Base-by-base conservation (phyloP, 805 yeast species). In the Myxozyma neotropica region DNA sequence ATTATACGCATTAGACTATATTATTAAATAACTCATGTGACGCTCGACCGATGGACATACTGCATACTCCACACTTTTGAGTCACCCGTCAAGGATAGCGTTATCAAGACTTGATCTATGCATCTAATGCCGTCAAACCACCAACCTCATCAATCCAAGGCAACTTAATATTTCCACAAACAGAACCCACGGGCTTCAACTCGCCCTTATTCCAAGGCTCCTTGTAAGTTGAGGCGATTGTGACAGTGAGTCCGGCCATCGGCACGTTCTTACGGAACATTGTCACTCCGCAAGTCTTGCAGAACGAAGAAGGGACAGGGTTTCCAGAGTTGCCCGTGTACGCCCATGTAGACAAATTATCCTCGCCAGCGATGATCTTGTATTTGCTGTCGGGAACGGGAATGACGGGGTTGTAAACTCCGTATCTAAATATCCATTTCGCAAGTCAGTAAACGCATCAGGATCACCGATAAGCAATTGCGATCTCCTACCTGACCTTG, bases 261-360 rank as follows among this genome's bases (percentile, higher is more conserved):
- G 52, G 17, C 10, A 24, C 49, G 12, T 35, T 23, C 31, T 33
- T 31, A 13, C 61, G 50, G 48, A 40, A 58, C 33, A 58, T n/a
- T 35, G 49, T 58, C 4, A 49, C 57, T 10, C 61, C 61, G 47
- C 61, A 58, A 24, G 40, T 35, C 27, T 44, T 29, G 47, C 61
- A 58, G 55, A 58, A 58, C 27, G 39, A 26, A 27, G 55, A 53
- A 6, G 61, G 61, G 19, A 58, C 61, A 1, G 61, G 61, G 24
- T 53, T 27, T 3, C 58, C 61, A 10, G 58, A 58, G 31, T 31
- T 57, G n/a, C 61, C 61, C 5, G 48, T 17, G 48, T 58, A 53
- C n/a, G 61, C 17, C 61, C 58, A 58, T 5, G 58, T 12, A 45
- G 48, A 52, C 42, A 58, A 29, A 3, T 33, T n/a, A 17, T 42